These are phyloP conservation scores for Zygnema circumcarinatum DNA, from an alignment of 139 green algal genomes.

Conservation along the genomic window DNA sequence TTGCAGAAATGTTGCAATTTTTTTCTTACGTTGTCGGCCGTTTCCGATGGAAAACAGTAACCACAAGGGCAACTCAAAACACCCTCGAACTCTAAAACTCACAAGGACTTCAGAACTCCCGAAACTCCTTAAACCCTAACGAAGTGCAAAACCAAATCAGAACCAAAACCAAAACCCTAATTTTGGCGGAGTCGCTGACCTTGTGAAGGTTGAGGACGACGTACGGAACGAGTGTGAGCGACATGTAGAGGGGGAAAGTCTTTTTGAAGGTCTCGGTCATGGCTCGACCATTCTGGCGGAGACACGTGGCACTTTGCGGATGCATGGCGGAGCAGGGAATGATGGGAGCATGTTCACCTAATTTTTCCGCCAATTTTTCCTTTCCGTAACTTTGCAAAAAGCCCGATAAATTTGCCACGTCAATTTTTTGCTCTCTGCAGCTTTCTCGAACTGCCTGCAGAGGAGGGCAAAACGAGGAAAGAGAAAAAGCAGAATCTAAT, in stretches of 20 bases:
- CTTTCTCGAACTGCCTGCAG: slow-evolving; percentile 36
- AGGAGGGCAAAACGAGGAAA: not conserved
- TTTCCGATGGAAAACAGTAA: too few relatives aligned
- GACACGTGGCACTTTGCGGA: slow-evolving; percentile 43
- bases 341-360: slow-evolving; percentile 11
- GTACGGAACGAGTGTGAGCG: slow-evolving; percentile 63
- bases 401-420: not conserved
- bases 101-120: too few relatives aligned
- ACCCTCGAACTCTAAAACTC: too few relatives aligned
- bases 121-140: too few relatives aligned
- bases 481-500: too few relatives aligned
- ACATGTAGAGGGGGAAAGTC: slow-evolving; percentile 69
- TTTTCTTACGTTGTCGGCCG: too few relatives aligned
- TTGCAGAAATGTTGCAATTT: too few relatives aligned
- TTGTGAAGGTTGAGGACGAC: slow-evolving; percentile 64
- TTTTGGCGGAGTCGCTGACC: too few relatives aligned
- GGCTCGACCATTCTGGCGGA: slow-evolving; percentile 3
- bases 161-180: too few relatives aligned
- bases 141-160: too few relatives aligned
- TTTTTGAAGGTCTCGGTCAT: slow-evolving; percentile 57
- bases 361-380: not conserved
- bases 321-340: slow-evolving; percentile 62
- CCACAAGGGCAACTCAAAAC: too few relatives aligned
- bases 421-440: slow-evolving; percentile 3
- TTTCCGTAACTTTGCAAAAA: slow-evolving; percentile 4